These are phyloP conservation scores for Rhizomucor miehei DNA, from an alignment of 371 early-diverging fungal species.

Conservation along the genomic window DNA sequence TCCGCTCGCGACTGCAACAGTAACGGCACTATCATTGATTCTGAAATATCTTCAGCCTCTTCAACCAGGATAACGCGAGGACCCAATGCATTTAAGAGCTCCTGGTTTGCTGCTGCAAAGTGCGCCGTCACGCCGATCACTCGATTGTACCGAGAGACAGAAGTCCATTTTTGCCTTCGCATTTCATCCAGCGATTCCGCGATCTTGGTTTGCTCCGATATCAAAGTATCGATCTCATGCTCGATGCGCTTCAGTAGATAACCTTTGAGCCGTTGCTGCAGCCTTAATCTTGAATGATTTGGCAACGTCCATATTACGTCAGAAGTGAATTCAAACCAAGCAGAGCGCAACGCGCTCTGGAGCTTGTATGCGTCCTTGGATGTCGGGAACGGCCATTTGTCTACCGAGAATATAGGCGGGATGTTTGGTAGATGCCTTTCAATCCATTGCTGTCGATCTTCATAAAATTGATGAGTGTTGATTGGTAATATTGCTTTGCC, in stretches of 20 bases:
- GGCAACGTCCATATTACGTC: slow-evolving; percentile 19
- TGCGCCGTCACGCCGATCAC: slow-evolving; percentile 41
- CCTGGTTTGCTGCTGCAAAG: slow-evolving; percentile 32
- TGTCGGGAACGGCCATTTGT: slow-evolving; percentile 29
- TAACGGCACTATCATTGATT: slow-evolving; percentile 17
- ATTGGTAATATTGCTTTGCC: slow-evolving; percentile 20
- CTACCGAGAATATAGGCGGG: slow-evolving; percentile 10
- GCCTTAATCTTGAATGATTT: not conserved
- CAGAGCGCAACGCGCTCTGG: slow-evolving; percentile 8
- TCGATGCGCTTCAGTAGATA: slow-evolving; percentile 21
- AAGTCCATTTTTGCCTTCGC: slow-evolving; percentile 19
- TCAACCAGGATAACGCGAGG: slow-evolving; percentile 38
- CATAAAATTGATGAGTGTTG: slow-evolving; percentile 7
- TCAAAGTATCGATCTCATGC: slow-evolving; percentile 17
- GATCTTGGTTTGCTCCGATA: slow-evolving; percentile 23
- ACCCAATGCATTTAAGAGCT: slow-evolving; percentile 22
- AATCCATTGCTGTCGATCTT: slow-evolving; percentile 13
- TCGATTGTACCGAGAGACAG: slow-evolving; percentile 28
- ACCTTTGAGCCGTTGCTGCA: slow-evolving; percentile 11
- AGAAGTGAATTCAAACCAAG: slow-evolving; percentile 11
- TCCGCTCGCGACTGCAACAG: slow-evolving; percentile 26
- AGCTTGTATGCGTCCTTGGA: slow-evolving; percentile 11
- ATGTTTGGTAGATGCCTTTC: slow-evolving; percentile 8
- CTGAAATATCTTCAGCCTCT: slow-evolving; percentile 30
- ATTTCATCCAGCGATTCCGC: slow-evolving; percentile 20